A percentile compares a stretch with the other conserved stretches of the same genome.
Evolutionary conservation across 305 asterid species (phyloP).

Genomic region (Fraxinus sp.): DNA sequence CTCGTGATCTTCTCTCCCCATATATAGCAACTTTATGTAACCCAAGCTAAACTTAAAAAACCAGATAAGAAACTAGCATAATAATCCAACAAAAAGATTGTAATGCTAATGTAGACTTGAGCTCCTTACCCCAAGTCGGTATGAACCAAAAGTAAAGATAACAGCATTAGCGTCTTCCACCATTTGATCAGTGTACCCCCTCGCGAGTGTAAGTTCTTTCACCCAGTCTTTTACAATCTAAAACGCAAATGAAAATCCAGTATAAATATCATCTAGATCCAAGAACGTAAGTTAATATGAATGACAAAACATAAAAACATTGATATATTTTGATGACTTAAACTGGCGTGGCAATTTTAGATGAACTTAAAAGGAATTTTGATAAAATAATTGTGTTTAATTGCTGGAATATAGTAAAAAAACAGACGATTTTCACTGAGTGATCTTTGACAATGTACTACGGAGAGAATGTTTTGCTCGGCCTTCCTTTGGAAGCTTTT

Average conservation of each 20-base stretch:
- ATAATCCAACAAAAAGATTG: background rate
- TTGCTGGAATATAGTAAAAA: background rate
- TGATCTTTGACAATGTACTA: background rate
- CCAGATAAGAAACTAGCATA: background rate
- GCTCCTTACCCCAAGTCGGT: slow-evolving; percentile 82
- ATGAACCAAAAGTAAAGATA: slow-evolving; percentile 89
- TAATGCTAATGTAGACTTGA: background rate
- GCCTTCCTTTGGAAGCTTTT: background rate
- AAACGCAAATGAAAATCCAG: background rate
- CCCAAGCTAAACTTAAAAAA: background rate
- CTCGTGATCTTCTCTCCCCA: background rate
- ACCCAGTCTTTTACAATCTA: slow-evolving; percentile 93
- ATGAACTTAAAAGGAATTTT: background rate
- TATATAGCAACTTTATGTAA: background rate
- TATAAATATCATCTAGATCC: background rate
- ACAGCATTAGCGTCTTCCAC: slow-evolving; percentile 95
- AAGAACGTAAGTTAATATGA: slow-evolving; percentile 7
- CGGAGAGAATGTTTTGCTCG: background rate
- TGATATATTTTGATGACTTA: background rate
- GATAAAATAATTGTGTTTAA: background rate
- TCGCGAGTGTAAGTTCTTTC: slow-evolving; percentile 66
- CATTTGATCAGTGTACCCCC: slow-evolving; percentile 86
- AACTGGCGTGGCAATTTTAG: background rate
- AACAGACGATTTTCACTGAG: background rate
- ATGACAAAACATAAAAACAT: background rate